A percentile compares a stretch with the other conserved stretches of the same genome.
Conservation (phyloP, 768 basidiomycete species). For the Russula brevipes region DNA sequence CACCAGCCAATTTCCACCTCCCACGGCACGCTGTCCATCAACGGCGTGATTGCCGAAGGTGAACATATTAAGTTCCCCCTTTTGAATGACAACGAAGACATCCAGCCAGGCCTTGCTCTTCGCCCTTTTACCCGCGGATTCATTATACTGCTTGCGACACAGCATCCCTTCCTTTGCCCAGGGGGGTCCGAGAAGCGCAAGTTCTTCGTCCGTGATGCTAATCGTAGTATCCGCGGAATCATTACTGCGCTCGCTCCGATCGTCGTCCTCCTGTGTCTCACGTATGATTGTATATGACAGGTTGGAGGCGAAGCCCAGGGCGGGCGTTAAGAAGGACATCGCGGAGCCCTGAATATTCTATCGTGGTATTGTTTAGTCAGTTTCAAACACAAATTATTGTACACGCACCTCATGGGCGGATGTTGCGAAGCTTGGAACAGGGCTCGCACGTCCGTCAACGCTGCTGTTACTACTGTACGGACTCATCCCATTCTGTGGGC, state of each 20-base stretch:
- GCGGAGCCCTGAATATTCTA: slow-evolving; percentile 51
- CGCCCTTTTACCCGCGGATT: slow-evolving; percentile 72
- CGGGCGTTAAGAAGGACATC: slow-evolving; percentile 69
- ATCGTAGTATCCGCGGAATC: slow-evolving; percentile 65
- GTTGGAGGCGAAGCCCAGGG: slow-evolving; percentile 95
- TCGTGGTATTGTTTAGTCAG: slow-evolving; percentile 35
- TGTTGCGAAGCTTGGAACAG: slow-evolving; percentile 89
- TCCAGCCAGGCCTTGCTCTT: slow-evolving; percentile 91
- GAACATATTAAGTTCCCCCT: slow-evolving; percentile 94
- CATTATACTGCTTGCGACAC: slow-evolving; percentile 92
- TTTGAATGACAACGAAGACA: slow-evolving; percentile 93
- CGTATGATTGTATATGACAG: slow-evolving; percentile 94
- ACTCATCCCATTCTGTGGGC: slow-evolving; percentile 57
- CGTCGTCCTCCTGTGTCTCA: slow-evolving; percentile 88
- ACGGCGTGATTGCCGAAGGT: slow-evolving; percentile 74
- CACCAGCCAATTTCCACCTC: slow-evolving; percentile 98
- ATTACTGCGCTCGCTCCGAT: slow-evolving; percentile 63
- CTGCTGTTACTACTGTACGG: slow-evolving; percentile 83
- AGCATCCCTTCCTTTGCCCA: slow-evolving; percentile 99
- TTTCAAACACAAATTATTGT: background rate
- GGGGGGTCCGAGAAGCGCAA: slow-evolving; percentile 90
- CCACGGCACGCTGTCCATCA: slow-evolving; percentile 64
- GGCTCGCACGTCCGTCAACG: slow-evolving; percentile 86
- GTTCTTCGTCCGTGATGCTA: slow-evolving; percentile 91
- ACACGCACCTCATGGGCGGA: slow-evolving; percentile 71